Conservation (phyloP, 2,329 filamentous ascomycete genomes). For the Aspergillus niger region DNA sequence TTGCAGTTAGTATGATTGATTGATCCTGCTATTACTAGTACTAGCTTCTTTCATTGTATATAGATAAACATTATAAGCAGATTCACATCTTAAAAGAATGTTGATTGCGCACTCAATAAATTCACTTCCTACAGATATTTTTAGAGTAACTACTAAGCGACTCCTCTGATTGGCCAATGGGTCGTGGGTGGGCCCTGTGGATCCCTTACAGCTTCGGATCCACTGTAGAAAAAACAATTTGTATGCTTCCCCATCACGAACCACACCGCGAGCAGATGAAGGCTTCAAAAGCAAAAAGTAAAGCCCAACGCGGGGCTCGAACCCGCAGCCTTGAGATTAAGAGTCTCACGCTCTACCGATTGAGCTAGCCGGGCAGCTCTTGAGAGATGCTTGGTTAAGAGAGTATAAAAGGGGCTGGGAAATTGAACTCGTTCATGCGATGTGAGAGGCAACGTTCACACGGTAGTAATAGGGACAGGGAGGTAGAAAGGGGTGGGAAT, state of each 20-base stretch:
- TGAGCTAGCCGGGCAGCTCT: conserved; percentile 50
- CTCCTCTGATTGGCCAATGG: background rate
- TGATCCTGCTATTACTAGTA: too few relatives aligned
- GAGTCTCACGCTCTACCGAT: conserved; percentile 54
- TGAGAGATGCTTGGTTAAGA: background rate
- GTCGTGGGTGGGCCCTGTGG: background rate
- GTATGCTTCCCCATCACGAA: background rate
- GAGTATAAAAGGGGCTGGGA: background rate
- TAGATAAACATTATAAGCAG: too few relatives aligned
- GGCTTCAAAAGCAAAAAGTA: conserved; percentile 18
- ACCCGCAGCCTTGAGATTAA: conserved; percentile 48
- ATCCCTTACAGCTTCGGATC: background rate
- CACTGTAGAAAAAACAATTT: background rate
- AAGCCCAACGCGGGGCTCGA: conserved; percentile 46
- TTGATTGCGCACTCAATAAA: too few relatives aligned
- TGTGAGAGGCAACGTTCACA: too few relatives aligned
- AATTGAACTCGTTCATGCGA: too few relatives aligned
- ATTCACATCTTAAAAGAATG: too few relatives aligned
- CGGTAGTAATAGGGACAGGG: too few relatives aligned
- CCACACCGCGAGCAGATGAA: background rate
- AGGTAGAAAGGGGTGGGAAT: too few relatives aligned
- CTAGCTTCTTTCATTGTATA: too few relatives aligned
- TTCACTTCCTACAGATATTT: too few relatives aligned
- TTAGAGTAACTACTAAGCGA: too few relatives aligned
- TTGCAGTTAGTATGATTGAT: too few relatives aligned